Base-by-base conservation (phyloP, 164 flowering plant species). In the Taxillus chinensis region DNA sequence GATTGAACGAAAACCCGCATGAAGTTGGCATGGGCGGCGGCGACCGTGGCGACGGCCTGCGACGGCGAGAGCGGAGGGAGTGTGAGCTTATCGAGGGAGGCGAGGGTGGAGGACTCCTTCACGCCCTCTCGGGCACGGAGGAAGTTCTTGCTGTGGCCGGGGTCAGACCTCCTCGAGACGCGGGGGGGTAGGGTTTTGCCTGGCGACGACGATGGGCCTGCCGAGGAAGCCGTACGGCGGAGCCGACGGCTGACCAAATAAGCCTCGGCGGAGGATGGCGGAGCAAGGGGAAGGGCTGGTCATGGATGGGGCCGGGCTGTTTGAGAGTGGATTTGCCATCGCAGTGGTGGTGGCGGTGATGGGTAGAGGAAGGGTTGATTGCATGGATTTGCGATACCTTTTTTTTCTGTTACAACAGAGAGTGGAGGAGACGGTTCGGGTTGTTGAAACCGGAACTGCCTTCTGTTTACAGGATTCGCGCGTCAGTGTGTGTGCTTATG, bases 21-120 rank as follows among this genome's bases (percentile, higher is more conserved):
- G 83, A 86, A 90, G 75, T 95, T 91, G 49, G 99, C 99, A 49
- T 90, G 95, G 2, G 97, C 82, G 11, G 95, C 71, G 41, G 91
- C 87, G 12, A 89, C 99, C 46, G 73, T 71, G 37, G 96, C 95
- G 55, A 89, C 53, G 43, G 96, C 95, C 63, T 91, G 90, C 45
- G 81, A 72, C 3, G 71, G 75, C 39, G 78, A 64, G 63, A 87
- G 86, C 8, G 42, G 52, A 4, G 82, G 83, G 9, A 39, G 53
- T 57, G 78, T 62, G 1, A 67, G 64, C 5, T 68, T 73, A 7
- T 83, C 58, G 45, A 81, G 83, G 63, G 70, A 49, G 3, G 83
- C 86, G 2, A 86, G 62, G n/a, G 75, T 77, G 7, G 87, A 73
- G 5, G 90, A 77, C 40, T 75, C 63, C 59, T 74, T 81, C 67